A percentile compares a stretch with the other conserved stretches of the same genome.
Conservation (phyloP, 768 basidiomycete species). For the Crepidotus variabilis region DNA sequence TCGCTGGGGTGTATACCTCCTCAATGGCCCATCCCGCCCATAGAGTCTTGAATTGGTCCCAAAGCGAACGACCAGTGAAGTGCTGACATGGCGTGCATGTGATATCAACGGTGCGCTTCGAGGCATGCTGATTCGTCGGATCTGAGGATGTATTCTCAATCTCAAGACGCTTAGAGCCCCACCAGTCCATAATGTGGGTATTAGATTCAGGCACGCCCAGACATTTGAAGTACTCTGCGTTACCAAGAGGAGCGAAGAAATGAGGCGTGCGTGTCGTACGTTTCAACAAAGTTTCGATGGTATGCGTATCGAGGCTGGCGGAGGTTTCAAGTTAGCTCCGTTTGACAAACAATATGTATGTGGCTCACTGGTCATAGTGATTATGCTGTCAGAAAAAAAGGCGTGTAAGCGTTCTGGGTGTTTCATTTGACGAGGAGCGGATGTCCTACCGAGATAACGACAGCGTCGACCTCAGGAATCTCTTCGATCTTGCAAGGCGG, state of each 20-base stretch:
- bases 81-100: constrained; percentile 68
- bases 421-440: not conserved
- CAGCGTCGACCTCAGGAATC: constrained; percentile 58
- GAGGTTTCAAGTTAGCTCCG: not conserved
- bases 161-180: constrained; percentile 43
- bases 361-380: constrained; percentile 47
- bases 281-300: constrained; percentile 33
- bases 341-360: not conserved
- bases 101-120: constrained; percentile 33
- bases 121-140: not conserved
- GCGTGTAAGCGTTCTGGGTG: not conserved
- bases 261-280: constrained; percentile 33
- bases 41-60: constrained; percentile 53
- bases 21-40: constrained; percentile 69
- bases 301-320: constrained; percentile 41
- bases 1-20: constrained; percentile 32
- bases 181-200: constrained; percentile 62
- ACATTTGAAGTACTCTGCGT: constrained; percentile 35
- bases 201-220: constrained; percentile 35
- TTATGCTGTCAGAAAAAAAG: constrained; percentile 32
- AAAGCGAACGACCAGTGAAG: constrained; percentile 44
- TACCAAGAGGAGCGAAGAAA: constrained; percentile 59
- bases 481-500: constrained; percentile 50
- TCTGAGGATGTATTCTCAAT: constrained; percentile 14
- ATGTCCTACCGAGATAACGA: constrained; percentile 52